Base-by-base conservation (phyloP, 192 early-diverging fungal species). In the Helicostylum pulchrum region DNA sequence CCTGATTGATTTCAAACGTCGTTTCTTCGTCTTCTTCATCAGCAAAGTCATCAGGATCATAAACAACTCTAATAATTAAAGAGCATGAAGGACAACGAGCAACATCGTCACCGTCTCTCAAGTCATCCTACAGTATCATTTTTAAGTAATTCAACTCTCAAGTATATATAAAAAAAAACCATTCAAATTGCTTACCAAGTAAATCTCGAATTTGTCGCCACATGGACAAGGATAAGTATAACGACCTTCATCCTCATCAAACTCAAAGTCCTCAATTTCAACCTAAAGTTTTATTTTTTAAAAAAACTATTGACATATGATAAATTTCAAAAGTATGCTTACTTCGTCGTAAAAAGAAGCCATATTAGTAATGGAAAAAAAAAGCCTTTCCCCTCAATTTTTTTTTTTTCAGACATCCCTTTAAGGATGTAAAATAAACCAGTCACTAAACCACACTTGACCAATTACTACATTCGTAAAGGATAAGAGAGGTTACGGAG, bases 191-290 rank as follows among this genome's bases (percentile, higher is more conserved):
- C 58, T 51, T 77, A 88, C 87, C 72, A 84, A 70, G 4, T 89
- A 86, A 64, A 96, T 96, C 66, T 90, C 79, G 70, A 98, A 98
- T 21, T 85, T 83, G 84, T 98, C 96, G 11, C 96, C 96, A 78
- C 96, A 98, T 2, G 96, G 96, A 71, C 94, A 98, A 26, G 96
- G 96, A 68, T 95, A 98, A 53, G 82, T 83, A 80, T 94, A 98
- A 11, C 85, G 78, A 59, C 86, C 76, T 23, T 78, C 83, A 39
- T 93, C 91, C 70, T 93, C 89, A 65, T 94, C 89, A 71, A 88
- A 98, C 57, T 92, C 92, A 85, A 98, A 90, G 75, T 98, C 96
- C 72, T 98, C 90, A 59, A 72, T 72, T 34, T 77, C 68, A 58
- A 72, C 52, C 65, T 75, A 51, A 20, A 17, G 14, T 17, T 42